Conservation (phyloP, 2,329 filamentous ascomycete species). For the Trichoderma guizhouense region DNA sequence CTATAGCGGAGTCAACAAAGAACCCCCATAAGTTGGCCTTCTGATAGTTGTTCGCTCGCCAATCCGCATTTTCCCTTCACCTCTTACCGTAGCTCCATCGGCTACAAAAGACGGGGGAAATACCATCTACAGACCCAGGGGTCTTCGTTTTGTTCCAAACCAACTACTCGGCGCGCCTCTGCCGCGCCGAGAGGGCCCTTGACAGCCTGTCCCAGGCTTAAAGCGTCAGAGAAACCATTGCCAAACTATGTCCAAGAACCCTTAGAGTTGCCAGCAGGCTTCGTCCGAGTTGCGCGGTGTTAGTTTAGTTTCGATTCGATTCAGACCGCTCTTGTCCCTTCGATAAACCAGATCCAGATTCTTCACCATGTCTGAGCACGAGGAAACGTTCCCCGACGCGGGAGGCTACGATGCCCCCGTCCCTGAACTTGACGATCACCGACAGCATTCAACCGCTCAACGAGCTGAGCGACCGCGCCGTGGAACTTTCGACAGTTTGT, state of each 20-base stretch:
- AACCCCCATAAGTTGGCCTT: slow-evolving; percentile 80
- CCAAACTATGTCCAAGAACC: slow-evolving; percentile 31
- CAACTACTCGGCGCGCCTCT: slow-evolving; percentile 36
- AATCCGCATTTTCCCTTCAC: not conserved
- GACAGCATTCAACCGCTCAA: slow-evolving; percentile 59
- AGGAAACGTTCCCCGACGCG: slow-evolving; percentile 56
- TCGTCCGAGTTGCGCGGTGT: slow-evolving; percentile 16
- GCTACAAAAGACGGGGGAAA: not conserved
- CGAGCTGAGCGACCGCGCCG: slow-evolving; percentile 60
- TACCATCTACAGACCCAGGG: not conserved
- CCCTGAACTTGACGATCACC: slow-evolving; percentile 84
- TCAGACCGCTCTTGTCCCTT: not conserved
- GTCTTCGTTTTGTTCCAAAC: slow-evolving; percentile 29
- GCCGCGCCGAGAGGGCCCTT: slow-evolving; percentile 35
- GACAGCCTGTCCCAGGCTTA: not conserved
- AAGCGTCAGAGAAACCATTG: slow-evolving; percentile 1
- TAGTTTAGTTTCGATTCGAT: not conserved
- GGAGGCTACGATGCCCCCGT: slow-evolving; percentile 67
- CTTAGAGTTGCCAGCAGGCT: slow-evolving; percentile 31
- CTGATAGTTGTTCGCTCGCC: not conserved
- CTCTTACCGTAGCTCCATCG: not conserved
- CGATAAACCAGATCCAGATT: slow-evolving; percentile 11
- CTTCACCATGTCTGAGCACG: slow-evolving; percentile 63
- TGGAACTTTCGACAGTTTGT: slow-evolving; percentile 71
- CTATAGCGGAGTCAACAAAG: slow-evolving; percentile 94